phyloP scores from a whole-genome alignment of 371 early-diverging fungal species.

The Mortierella sp. region DNA sequence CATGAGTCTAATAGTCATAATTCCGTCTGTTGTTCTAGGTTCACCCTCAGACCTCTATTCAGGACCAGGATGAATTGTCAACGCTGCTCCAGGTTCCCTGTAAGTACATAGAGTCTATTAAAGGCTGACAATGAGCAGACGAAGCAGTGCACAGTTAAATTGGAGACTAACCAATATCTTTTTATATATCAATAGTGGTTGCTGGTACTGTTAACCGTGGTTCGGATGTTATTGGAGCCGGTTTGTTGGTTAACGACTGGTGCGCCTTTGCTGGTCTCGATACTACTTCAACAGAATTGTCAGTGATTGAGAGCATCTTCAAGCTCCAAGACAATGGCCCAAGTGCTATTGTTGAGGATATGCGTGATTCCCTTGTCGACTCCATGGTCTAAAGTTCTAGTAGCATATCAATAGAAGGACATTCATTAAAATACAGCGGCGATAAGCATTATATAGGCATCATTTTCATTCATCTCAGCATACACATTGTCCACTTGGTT shows the following conservation, averaged over 20 bases:
- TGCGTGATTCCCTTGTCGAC: conserved; percentile 96
- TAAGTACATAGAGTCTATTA: conserved; percentile 59
- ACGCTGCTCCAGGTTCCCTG: conserved; percentile 97
- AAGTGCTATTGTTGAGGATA: conserved; percentile 91
- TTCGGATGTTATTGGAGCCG: conserved; percentile 98
- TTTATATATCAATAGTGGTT: conserved; percentile 40
- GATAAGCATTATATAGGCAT: background rate
- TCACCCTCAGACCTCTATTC: conserved; percentile 96
- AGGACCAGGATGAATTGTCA: conserved; percentile 99
- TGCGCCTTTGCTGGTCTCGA: conserved; percentile 98
- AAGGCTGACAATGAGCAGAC: background rate
- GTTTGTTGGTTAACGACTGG: conserved; percentile 99
- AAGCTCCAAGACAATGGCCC: conserved; percentile 94
- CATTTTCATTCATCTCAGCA: background rate
- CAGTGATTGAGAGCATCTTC: conserved; percentile 99
- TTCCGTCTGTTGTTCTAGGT: conserved; percentile 59
- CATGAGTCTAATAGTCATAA: no score
- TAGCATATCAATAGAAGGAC: background rate
- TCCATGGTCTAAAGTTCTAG: conserved; percentile 73
- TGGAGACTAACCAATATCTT: background rate
- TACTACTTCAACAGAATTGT: conserved; percentile 98
- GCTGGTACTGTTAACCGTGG: conserved; percentile 99
- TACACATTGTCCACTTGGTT: no score
- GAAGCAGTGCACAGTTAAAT: background rate
- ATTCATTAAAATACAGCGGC: background rate